phyloP scores from a whole-genome alignment of 371 early-diverging fungal genomes.

The Smittium mucronatum region DNA sequence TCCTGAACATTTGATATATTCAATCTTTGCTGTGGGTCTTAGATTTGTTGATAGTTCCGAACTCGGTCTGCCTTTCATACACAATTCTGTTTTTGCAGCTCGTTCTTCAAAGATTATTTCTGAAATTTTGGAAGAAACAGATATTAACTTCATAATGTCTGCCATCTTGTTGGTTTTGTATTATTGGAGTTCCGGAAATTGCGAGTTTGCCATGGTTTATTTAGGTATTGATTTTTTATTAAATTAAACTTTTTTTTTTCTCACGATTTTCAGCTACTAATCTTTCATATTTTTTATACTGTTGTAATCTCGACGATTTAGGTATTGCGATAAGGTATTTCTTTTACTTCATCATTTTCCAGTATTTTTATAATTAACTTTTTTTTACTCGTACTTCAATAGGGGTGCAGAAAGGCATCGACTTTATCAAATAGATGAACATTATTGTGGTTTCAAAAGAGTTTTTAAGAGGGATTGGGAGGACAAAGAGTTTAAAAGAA shows the following conservation, averaged over 20 bases:
- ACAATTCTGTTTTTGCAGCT: slow-evolving; percentile 8
- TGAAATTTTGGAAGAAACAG: slow-evolving; percentile 11
- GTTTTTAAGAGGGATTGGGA: slow-evolving; percentile 9
- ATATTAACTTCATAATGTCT: slow-evolving; percentile 7
- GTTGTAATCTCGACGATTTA: too few relatives aligned
- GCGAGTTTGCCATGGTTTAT: slow-evolving; percentile 11
- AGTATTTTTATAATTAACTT: background rate
- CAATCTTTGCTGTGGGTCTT: slow-evolving; percentile 8
- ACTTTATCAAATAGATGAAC: slow-evolving; percentile 31
- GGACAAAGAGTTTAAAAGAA: slow-evolving; percentile 16
- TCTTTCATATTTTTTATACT: too few relatives aligned
- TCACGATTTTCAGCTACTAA: too few relatives aligned
- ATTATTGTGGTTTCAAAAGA: slow-evolving; percentile 12
- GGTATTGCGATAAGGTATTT: background rate
- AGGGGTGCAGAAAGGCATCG: slow-evolving; percentile 29
- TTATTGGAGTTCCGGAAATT: slow-evolving; percentile 8
- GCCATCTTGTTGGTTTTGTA: slow-evolving; percentile 1
- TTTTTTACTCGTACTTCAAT: background rate
- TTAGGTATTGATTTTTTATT: slow-evolving; percentile 1
- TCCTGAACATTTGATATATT: slow-evolving; percentile 10
- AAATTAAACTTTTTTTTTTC: too few relatives aligned
- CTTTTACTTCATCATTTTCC: background rate
- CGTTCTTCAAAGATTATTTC: slow-evolving; percentile 4
- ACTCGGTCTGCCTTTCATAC: background rate
- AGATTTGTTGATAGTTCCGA: slow-evolving; percentile 4